These are phyloP conservation scores for Staphylotrichum longicolle DNA, from an alignment of 495 filamentous ascomycete genomes.

Conservation along the genomic window DNA sequence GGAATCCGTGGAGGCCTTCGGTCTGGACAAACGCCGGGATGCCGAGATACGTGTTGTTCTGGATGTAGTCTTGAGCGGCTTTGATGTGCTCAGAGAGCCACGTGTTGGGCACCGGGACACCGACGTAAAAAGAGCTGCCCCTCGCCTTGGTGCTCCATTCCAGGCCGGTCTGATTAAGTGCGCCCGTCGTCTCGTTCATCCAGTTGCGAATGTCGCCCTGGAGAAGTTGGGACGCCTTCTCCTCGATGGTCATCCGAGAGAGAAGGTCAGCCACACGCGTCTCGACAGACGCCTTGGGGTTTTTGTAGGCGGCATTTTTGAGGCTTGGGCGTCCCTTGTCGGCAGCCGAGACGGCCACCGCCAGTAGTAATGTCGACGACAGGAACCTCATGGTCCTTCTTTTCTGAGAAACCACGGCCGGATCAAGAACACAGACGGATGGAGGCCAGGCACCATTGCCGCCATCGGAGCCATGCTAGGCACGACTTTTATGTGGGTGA, in stretches of 20 bases:
- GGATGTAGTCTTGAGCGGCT: slow-evolving; percentile 61
- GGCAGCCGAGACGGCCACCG: slow-evolving; percentile 1
- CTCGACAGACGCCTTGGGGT: slow-evolving; percentile 58
- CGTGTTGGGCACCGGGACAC: slow-evolving; percentile 51
- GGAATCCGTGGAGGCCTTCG: slow-evolving; percentile 69
- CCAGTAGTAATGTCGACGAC: slow-evolving; percentile 6
- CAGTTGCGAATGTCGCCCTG: slow-evolving; percentile 71
- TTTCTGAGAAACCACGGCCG: too few species aligned
- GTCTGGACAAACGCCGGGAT: slow-evolving; percentile 69
- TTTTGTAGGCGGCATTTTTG: slow-evolving; percentile 53
- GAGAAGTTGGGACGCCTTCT: slow-evolving; percentile 66
- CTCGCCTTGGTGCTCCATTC: slow-evolving; percentile 62
- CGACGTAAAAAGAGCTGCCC: slow-evolving; percentile 67
- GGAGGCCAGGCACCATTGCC: too few species aligned
- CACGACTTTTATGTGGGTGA: too few species aligned
- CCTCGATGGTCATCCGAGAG: slow-evolving; percentile 65
- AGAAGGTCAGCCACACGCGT: slow-evolving; percentile 62
- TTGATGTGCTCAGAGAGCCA: slow-evolving; percentile 61
- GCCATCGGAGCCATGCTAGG: too few species aligned
- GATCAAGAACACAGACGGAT: too few species aligned
- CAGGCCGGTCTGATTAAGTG: slow-evolving; percentile 62
- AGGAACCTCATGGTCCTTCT: slow-evolving; percentile 15
- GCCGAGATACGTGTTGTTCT: slow-evolving; percentile 61
- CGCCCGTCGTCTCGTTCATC: slow-evolving; percentile 58
- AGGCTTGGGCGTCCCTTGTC: slow-evolving; percentile 18